Percentiles rank a stretch among this genome's conserved stretches.
These are phyloP conservation scores for Pisolithus thermaeus DNA, from an alignment of 1,284 basidiomycete species.

Conservation along the genomic window DNA sequence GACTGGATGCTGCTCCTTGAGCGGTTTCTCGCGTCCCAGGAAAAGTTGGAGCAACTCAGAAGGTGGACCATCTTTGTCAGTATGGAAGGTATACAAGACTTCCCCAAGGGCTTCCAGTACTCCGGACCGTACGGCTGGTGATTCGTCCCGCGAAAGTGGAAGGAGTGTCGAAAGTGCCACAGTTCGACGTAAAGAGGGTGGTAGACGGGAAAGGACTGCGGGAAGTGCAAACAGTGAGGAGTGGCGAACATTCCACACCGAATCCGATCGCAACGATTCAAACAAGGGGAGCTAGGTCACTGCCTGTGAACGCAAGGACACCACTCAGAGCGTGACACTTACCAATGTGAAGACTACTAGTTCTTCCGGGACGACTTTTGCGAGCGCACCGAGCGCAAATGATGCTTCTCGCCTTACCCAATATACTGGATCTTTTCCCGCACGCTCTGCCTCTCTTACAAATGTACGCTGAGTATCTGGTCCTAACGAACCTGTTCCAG, in stretches of 20 bases:
- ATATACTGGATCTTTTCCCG: conserved; percentile 72
- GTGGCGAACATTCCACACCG: conserved; percentile 82
- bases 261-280: conserved; percentile 64
- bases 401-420: conserved; percentile 90
- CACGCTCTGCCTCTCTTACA: conserved; percentile 76
- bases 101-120: conserved; percentile 90
- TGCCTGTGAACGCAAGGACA: conserved; percentile 3
- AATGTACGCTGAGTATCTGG: conserved; percentile 64
- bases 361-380: conserved; percentile 77
- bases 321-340: conserved; percentile 24
- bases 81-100: conserved; percentile 80
- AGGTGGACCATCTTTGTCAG: conserved; percentile 68
- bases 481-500: conserved; percentile 48
- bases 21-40: conserved; percentile 50
- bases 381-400: conserved; percentile 82
- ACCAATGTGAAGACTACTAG: conserved; percentile 63
- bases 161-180: conserved; percentile 62
- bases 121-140: conserved; percentile 70
- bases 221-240: conserved; percentile 87
- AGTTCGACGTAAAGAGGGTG: conserved; percentile 45
- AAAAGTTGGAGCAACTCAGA: conserved; percentile 78
- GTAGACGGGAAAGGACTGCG: conserved; percentile 66
- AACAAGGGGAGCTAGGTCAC: conserved; percentile 70
- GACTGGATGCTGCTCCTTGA: conserved; percentile 31
- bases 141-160: conserved; percentile 63